Evolutionary conservation across 1,284 basidiomycete genomes (phyloP).

Genomic region (Golubevia sp.): DNA sequence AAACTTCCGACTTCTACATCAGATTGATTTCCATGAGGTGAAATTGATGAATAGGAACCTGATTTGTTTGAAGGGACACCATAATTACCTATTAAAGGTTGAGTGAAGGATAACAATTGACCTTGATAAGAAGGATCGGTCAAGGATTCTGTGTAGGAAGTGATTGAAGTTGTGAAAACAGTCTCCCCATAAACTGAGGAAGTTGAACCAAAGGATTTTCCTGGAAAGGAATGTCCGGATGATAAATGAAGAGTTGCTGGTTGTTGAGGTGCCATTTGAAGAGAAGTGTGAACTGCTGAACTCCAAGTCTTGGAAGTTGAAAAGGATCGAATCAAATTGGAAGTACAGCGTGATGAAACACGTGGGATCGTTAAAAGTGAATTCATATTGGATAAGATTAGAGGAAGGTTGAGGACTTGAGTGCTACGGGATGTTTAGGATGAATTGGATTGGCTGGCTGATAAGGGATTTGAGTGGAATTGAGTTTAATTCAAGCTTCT

Average conservation of each 20-base stretch:
- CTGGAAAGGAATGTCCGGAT: constrained; percentile 87
- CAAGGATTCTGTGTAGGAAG: constrained; percentile 99
- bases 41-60: constrained; percentile 14
- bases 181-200: constrained; percentile 93
- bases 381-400: no score
- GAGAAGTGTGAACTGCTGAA: neutral
- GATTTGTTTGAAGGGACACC: constrained; percentile 81
- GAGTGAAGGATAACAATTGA: constrained; percentile 97
- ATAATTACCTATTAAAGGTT: constrained; percentile 98
- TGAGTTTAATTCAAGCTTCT: neutral
- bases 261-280: constrained; percentile 18
- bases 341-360: constrained; percentile 12
- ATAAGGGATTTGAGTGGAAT: neutral
- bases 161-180: constrained; percentile 98
- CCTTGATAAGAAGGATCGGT: constrained; percentile 98
- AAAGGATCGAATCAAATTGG: neutral
- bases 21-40: constrained; percentile 66
- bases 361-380: neutral
- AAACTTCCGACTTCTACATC: constrained; percentile 63
- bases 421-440: constrained; percentile 6
- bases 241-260: constrained; percentile 91
- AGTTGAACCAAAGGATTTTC: constrained; percentile 85
- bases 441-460: no score
- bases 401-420: no score
- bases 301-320: constrained; percentile 1